phyloP scores from a whole-genome alignment of 192 early-diverging fungal genomes.

The Entomortierella parvispora region DNA sequence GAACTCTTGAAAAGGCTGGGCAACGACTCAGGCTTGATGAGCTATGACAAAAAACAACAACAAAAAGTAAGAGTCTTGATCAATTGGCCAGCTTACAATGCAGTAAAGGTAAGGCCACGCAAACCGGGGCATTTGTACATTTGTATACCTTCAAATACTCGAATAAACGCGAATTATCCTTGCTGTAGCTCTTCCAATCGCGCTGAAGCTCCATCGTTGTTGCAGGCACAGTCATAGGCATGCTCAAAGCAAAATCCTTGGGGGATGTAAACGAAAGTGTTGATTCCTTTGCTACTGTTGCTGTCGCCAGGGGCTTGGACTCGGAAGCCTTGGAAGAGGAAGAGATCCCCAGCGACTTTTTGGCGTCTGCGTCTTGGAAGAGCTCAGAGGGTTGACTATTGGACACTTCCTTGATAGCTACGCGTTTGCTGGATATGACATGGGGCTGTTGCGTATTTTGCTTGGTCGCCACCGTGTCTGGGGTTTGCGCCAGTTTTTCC shows the following conservation, averaged over 20 bases:
- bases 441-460: no score
- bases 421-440: no score
- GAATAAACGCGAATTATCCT: slow-evolving; percentile 60
- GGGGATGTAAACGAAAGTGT: not conserved
- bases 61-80: not conserved
- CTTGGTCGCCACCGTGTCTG: no score
- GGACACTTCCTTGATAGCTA: no score
- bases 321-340: not conserved
- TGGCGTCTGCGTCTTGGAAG: no score
- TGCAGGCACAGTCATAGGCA: slow-evolving; percentile 49
- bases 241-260: not conserved
- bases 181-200: slow-evolving; percentile 73
- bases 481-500: no score
- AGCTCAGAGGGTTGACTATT: no score
- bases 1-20: slow-evolving; percentile 56
- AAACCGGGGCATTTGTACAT: no score
- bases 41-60: slow-evolving; percentile 21
- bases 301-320: not conserved
- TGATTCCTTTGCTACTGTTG: not conserved
- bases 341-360: not conserved
- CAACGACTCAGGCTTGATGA: slow-evolving; percentile 52
- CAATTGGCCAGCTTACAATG: no score
- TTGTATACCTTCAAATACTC: slow-evolving; percentile 68
- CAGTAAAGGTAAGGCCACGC: no score
- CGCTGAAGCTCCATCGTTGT: slow-evolving; percentile 78